Evolutionary conservation across 345 rosid species (phyloP), one percentile per base, ranked within the genome.

Genomic region (Hibiscus trionum): DNA sequence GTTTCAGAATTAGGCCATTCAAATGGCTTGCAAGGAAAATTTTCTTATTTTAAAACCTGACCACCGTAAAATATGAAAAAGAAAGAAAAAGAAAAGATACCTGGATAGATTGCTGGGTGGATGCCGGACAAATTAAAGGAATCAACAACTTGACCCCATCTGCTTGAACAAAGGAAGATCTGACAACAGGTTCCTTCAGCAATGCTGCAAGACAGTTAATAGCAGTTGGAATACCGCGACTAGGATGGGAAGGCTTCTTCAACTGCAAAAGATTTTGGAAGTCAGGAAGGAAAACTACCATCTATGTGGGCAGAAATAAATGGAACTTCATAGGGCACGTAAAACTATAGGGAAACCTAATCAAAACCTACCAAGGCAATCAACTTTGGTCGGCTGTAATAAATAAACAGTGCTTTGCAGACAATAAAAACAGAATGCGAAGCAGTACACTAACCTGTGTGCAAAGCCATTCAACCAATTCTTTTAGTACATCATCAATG

Each of bases 61-160:
- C 59, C 24, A 60, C 29, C 46, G 61, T 52, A 60, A 67, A 71
- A 57, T 27, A 2, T 59, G 26, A 9, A 33, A 17, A 9, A 61
- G 24, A 11, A 17, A 12, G 11, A 15, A 3, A 31, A 11, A 14
- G 47, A 19, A 31, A 35, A 12, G 42, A 33, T 78, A 91, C 98
- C 98, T 94, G 98, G 56, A 88, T 88, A 50, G 98, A 94, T 76
- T 91, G 98, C 83, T 91, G 98, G 52, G 96, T 94, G 55, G 98
- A 88, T 75, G 97, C 98, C 19, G 98, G 98, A 77, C 88, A 85
- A 79, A 94, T 94, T 50, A 86, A 79, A 71, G 97, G 97, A 77
- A 87, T 81, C 69, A 94, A 83, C 79, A 94, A 81, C 84, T 94
- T 94, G 81, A 94, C 91, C 19, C 98, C 98, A 80, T 94, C 97